Evolutionary conservation across 306 rosid genomes (phyloP), one percentile per base, ranked within the genome.

Genomic region (Abrus pulchellus): DNA sequence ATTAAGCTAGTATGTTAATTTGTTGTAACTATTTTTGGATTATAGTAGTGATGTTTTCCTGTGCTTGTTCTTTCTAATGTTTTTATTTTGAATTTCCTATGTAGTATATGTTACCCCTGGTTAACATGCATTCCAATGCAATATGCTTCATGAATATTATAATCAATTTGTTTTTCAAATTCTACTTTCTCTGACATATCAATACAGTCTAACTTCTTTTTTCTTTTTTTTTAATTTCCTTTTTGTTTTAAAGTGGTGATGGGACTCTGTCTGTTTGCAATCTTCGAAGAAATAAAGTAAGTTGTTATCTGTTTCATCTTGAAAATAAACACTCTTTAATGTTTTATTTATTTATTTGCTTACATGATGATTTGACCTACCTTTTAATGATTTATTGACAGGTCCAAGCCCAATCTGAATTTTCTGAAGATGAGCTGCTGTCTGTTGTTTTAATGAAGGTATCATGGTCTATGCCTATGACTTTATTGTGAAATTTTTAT

Each of bases 391-490:
- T 70, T 69, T 82, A 45, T 68, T 74, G 77, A 33, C 78, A 94
- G 97, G 90, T 94, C 62, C 95, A 94, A 77, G 85, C 87, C 55
- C 97, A 80, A 65, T 94, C 98, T 63, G 98, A 94, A 86, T 94
- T 90, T 87, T 92, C 97, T 3, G 98, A 91, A 88, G 97, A 90
- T 47, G 98, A 94, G 85, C 84, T 92, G 67, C 85, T 94, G 41
- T 92, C 97, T 47, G 92, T 94, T 76, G 97, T 94, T 85, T 72
- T 92, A 75, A 90, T 92, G 97, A 94, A 92, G 98, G 98, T 92
- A 75, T 72, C 76, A 36, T 72, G n/a, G 43, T 10, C 67, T 14
- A 14, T 30, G 52, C 28, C 41, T n/a, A 20, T 20, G 69, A 20
- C 48, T 45, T 28, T 60, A 27, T 33, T 34, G 44, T 50, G 55